phyloP scores from a whole-genome alignment of 352 stramenopile genomes.

The Phytopythium ostracodes region DNA sequence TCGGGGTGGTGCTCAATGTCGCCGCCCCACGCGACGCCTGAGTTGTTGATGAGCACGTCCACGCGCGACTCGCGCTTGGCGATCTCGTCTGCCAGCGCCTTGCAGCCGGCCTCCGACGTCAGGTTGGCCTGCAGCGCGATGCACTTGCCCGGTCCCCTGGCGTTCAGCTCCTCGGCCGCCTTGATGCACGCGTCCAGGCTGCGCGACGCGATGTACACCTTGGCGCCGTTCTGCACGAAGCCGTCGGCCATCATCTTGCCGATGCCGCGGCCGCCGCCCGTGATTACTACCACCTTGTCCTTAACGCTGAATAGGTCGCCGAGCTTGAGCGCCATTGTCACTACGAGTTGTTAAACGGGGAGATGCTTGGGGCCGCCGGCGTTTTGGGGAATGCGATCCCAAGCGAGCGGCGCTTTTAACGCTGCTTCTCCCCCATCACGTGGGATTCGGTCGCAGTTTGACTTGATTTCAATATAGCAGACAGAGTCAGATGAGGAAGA shows the following conservation, averaged over 20 bases:
- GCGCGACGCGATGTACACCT: constrained; percentile 90
- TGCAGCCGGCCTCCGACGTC: constrained; percentile 20
- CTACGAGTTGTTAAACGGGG: neutral
- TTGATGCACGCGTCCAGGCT: constrained; percentile 75
- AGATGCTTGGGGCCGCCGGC: neutral
- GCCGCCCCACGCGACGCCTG: constrained; percentile 52
- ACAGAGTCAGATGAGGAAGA: neutral
- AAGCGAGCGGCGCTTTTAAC: neutral
- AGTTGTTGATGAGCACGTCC: constrained; percentile 94
- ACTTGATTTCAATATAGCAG: neutral
- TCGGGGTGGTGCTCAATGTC: constrained; percentile 29
- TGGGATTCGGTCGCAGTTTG: neutral
- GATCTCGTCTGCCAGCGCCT: constrained; percentile 56
- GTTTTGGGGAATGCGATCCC: neutral
- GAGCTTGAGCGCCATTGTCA: constrained; percentile 24
- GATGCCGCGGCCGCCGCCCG: constrained; percentile 90
- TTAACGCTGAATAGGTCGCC: constrained; percentile 56
- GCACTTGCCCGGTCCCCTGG: constrained; percentile 52
- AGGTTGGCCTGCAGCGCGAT: constrained; percentile 38
- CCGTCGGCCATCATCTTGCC: constrained; percentile 94
- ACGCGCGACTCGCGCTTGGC: constrained; percentile 67
- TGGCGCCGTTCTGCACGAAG: constrained; percentile 89
- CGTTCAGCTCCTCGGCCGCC: constrained; percentile 61
- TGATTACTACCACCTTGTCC: constrained; percentile 87
- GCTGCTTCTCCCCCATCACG: neutral